phyloP scores from a whole-genome alignment of 495 filamentous ascomycete genomes.

The Neurospora hispaniola region DNA sequence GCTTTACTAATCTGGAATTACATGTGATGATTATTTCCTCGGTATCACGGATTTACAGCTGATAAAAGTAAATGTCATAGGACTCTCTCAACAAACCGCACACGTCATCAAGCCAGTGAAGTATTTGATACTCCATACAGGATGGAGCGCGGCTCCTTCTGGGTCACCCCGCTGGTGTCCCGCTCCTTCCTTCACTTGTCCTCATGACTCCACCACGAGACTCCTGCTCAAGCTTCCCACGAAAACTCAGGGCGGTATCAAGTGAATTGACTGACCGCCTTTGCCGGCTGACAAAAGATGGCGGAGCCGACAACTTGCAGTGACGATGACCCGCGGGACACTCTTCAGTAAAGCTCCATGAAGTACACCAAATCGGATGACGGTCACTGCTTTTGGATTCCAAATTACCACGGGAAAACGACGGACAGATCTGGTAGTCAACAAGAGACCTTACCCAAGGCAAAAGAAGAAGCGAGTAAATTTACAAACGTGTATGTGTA shows the following conservation, averaged over 20 bases:
- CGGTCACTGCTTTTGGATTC: neutral
- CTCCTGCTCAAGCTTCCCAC: neutral
- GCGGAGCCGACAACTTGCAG: neutral
- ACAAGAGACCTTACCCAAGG: too few species aligned
- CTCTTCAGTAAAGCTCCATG: neutral
- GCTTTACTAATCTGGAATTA: too few species aligned
- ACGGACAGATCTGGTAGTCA: neutral
- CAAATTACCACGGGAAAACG: neutral
- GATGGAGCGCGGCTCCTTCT: neutral
- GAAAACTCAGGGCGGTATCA: neutral
- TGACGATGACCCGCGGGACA: neutral
- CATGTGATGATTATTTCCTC: too few species aligned
- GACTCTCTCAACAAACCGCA: neutral
- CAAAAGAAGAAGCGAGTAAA: neutral
- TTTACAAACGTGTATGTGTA: neutral
- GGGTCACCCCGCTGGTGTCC: neutral
- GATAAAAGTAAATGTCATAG: too few species aligned
- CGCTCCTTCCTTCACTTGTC: neutral
- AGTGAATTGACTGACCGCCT: neutral
- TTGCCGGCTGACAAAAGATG: neutral
- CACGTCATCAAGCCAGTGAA: neutral
- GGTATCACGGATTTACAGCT: too few species aligned
- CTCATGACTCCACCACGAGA: neutral
- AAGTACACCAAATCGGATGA: neutral
- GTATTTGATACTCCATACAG: neutral